Base-by-base conservation (phyloP, 192 early-diverging fungal species). In the Podila horticola region DNA sequence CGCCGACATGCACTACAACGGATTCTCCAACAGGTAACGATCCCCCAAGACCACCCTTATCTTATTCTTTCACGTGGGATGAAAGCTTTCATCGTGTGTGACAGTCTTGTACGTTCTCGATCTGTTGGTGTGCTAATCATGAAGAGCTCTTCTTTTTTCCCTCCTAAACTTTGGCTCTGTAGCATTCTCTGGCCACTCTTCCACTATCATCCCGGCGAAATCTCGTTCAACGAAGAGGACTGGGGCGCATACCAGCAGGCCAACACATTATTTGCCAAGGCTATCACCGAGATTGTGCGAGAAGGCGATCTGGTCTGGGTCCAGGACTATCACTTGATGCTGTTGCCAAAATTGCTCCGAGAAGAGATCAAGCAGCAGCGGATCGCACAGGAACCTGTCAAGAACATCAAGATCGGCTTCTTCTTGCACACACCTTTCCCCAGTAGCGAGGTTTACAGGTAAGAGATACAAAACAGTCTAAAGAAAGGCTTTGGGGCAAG, bases 161-260 rank as follows among this genome's bases (percentile, higher is more conserved):
- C 50, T 52, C n/a, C 50, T n/a, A 52, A 52, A 52, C 52, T 55
- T 9, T 45, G 12, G 24, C 60, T 60, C n/a, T 36, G 24, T 41
- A 96, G 95, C 74, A 98, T 99, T 66, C 91, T 99, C 33, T 98
- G 97, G 98, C 98, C 98, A 7, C 86, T 99, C 58, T 99, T 99
- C 88, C 98, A 99, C 84, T 99, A 99, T 84, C 97, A 99, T 74
- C 97, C 97, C 11, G 96, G 97, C 50, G 98, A 99, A 85, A 97
- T 99, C 72, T 90, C 92, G 8, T 99, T 99, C 74, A 93, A 97
- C 83, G 94, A 96, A 75, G 90, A 90, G 13, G 91, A 95, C 82
- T 99, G 97, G 96, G 94, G 96, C 13, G 96, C 93, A 17, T 99
- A 99, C 84, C 91, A 95, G 83, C 83, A 88, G 34, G 97, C 95